These are phyloP conservation scores for Zasmidium cellare DNA, from an alignment of 2,329 filamentous ascomycete species.

Conservation along the genomic window DNA sequence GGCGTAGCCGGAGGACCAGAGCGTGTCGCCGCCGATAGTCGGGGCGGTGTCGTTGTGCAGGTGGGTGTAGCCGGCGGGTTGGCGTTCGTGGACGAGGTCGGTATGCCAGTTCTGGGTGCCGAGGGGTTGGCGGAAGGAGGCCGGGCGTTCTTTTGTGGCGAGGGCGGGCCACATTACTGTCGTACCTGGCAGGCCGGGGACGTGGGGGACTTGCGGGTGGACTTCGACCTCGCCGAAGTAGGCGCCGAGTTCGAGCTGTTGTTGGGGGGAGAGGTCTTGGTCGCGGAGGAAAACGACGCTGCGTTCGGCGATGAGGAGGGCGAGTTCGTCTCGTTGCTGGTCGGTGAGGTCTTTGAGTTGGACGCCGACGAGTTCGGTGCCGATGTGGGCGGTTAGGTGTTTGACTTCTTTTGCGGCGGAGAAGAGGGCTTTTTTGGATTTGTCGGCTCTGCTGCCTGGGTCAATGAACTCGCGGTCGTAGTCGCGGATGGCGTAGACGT, in stretches of 20 bases:
- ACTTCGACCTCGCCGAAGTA: conserved; percentile 67
- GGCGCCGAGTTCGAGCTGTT: conserved; percentile 64
- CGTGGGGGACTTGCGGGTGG: conserved; percentile 70
- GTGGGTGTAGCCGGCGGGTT: conserved; percentile 59
- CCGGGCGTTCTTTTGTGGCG: conserved; percentile 59
- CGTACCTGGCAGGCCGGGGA: conserved; percentile 65
- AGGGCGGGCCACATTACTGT: conserved; percentile 68
- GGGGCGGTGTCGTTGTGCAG: conserved; percentile 54
- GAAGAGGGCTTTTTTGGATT: conserved; percentile 61
- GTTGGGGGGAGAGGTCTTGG: conserved; percentile 60
- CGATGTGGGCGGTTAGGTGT: conserved; percentile 62
- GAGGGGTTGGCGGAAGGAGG: conserved; percentile 66
- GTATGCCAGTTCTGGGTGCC: conserved; percentile 69
- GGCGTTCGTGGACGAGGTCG: conserved; percentile 69
- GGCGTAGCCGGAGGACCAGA: conserved; percentile 70
- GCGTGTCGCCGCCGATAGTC: conserved; percentile 66
- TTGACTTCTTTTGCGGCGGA: conserved; percentile 64
- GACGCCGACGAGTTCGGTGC: conserved; percentile 64
- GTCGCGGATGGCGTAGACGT: conserved; percentile 66
- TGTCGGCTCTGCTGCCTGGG: conserved; percentile 62
- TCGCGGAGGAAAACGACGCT: conserved; percentile 69
- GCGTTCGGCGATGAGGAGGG: conserved; percentile 62
- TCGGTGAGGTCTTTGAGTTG: conserved; percentile 63
- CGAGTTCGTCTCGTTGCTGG: conserved; percentile 63
- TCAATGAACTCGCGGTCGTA: conserved; percentile 57